These are phyloP conservation scores for Kodamaea lidongshanica DNA, from an alignment of 805 yeast species.

Conservation along the genomic window DNA sequence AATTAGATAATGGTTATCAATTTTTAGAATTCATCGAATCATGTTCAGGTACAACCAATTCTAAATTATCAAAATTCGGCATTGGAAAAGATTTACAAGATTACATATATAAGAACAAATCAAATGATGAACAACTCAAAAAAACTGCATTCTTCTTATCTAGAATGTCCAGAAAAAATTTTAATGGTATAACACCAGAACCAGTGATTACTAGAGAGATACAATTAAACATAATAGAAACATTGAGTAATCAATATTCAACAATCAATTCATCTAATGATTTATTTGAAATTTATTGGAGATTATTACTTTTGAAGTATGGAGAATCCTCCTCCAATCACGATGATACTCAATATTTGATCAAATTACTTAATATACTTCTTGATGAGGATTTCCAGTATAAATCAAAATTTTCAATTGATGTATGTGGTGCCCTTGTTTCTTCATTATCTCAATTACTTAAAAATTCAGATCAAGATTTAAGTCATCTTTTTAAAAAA, in stretches of 20 bases:
- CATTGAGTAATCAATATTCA: constrained; percentile 8
- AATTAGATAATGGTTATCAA: constrained; percentile 27
- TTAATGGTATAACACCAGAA: constrained; percentile 9
- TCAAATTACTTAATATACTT: constrained; percentile 12
- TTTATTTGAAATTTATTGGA: constrained; percentile 47
- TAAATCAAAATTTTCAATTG: constrained; percentile 27
- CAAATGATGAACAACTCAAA: constrained; percentile 17
- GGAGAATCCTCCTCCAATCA: constrained; percentile 15
- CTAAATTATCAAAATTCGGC: constrained; percentile 43
- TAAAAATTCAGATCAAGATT: constrained; percentile 13
- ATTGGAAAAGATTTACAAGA: constrained; percentile 40
- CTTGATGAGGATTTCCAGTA: constrained; percentile 7
- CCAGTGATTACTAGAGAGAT: constrained; percentile 28
- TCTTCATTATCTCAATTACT: constrained; percentile 23
- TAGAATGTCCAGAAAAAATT: constrained; percentile 10
- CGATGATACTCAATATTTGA: constrained; percentile 15
- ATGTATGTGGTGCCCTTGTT: constrained; percentile 38
- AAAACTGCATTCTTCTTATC: constrained; percentile 24
- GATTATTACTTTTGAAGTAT: constrained; percentile 37
- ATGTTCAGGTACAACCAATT: constrained; percentile 35
- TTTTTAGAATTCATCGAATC: constrained; percentile 46
- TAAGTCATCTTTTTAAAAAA: constrained; percentile 12
- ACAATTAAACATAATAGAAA: constrained; percentile 11
- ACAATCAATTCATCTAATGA: constrained; percentile 6
- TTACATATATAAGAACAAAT: constrained; percentile 33